These are phyloP conservation scores for Sphaceloma murrayae DNA, from an alignment of 2,329 filamentous ascomycete species.

Conservation along the genomic window DNA sequence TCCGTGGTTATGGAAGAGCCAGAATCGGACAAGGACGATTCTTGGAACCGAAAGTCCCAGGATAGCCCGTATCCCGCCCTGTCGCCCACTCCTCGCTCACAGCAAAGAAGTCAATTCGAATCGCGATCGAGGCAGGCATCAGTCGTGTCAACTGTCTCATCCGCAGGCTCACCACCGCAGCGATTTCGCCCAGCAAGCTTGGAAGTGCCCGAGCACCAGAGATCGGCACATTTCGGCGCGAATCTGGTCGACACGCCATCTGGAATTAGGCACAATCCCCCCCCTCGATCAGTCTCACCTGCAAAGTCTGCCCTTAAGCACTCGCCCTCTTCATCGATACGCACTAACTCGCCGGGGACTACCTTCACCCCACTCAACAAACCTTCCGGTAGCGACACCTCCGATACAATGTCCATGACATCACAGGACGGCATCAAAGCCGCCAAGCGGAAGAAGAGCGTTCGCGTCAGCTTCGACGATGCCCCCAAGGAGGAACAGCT, in stretches of 20 bases:
- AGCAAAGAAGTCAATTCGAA: not conserved
- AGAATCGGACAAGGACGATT: slow-evolving; percentile 23
- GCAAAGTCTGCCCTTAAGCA: slow-evolving; percentile 69
- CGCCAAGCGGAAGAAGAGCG: slow-evolving; percentile 51
- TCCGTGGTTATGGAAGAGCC: slow-evolving; percentile 28
- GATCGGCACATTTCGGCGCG: slow-evolving; percentile 55
- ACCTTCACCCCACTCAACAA: slow-evolving; percentile 41
- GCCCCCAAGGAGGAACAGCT: slow-evolving; percentile 32
- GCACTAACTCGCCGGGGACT: slow-evolving; percentile 37
- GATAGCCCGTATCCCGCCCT: slow-evolving; percentile 10
- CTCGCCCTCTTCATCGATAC: slow-evolving; percentile 43
- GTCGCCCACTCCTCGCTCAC: not conserved
- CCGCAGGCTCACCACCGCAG: slow-evolving; percentile 3
- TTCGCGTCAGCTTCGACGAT: slow-evolving; percentile 72
- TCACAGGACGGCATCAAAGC: slow-evolving; percentile 29
- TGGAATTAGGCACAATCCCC: slow-evolving; percentile 56
- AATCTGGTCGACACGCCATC: slow-evolving; percentile 45
- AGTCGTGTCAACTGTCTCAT: slow-evolving; percentile 2
- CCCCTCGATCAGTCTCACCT: slow-evolving; percentile 61
- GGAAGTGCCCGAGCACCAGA: slow-evolving; percentile 41
- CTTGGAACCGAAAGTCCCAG: slow-evolving; percentile 18
- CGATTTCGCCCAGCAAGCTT: slow-evolving; percentile 25
- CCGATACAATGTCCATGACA: slow-evolving; percentile 43
- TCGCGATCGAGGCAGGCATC: slow-evolving; percentile 4
- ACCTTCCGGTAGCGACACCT: slow-evolving; percentile 44